Evolutionary conservation across 345 rosid genomes (phyloP), one percentile per base, ranked within the genome.

Genomic region (Eucalyptus curtisii): DNA sequence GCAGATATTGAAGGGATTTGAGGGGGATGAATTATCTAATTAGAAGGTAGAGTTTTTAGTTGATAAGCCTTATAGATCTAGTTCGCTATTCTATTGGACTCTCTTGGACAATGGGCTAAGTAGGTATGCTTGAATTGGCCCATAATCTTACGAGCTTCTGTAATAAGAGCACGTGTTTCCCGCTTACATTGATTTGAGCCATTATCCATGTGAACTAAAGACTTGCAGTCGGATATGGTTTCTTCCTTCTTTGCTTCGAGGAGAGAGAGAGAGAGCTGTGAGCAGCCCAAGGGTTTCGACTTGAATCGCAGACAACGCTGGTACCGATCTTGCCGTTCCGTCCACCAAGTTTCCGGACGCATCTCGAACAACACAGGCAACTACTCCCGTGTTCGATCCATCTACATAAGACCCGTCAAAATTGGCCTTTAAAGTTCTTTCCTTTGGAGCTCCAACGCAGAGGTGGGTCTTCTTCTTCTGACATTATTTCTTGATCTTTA

Each of bases 241-340:
- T 59, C 31, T 14, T 30, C 68, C 49, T 61, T 30, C 16, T 61
- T 61, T 30, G 71, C 33, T 61, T 61, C 16, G 31, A 12, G 7
- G 66, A 25, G 68, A 61, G 68, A 30, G 33, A 20, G 27, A 8
- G 76, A n/a, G 76, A 57, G 30, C 3, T 0, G 10, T 17, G 7
- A 64, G 40, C 1, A 49, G 0, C 15, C 52, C 52, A 15, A 49
- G 52, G 76, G 1, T 64, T 64, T 64, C 6, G 8, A 2, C 30
- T 64, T n/a, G 76, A 64, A 15, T 15, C 31, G 3, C 71, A n/a
- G 15, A 30, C 0, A 1, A 61, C 8, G 19, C 5, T 0, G 1
- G 33, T 3, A n/a, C 8, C 0, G 5, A 30, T 30, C 71, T 61
- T 30, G 17, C 71, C 0, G 1, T 31, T 61, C 33, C 0, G 9